Conservation (phyloP, 352 stramenopile species). For the Phytophthora fragariaefolia region DNA sequence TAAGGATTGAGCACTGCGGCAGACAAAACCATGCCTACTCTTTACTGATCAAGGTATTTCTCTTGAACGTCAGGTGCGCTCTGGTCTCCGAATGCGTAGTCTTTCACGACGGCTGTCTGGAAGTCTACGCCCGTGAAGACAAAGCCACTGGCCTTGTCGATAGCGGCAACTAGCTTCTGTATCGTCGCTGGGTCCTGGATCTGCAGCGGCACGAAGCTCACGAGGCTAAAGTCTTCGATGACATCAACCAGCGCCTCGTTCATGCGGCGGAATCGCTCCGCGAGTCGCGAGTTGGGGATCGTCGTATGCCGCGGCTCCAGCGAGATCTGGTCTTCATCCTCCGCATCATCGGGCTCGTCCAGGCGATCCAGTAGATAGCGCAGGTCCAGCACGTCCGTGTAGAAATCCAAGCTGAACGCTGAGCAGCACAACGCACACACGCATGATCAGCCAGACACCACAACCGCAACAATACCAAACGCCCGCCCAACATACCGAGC, state of each 20-base stretch:
- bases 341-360: slow-evolving; percentile 66
- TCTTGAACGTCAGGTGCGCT: slow-evolving; percentile 65
- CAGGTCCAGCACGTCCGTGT: slow-evolving; percentile 88
- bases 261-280: slow-evolving; percentile 75
- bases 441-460: neutral
- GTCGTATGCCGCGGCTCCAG: slow-evolving; percentile 40
- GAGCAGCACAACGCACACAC: slow-evolving; percentile 1
- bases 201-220: slow-evolving; percentile 83
- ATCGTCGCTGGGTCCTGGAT: slow-evolving; percentile 79
- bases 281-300: slow-evolving; percentile 38
- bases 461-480: neutral
- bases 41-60: slow-evolving; percentile 66
- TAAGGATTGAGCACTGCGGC: slow-evolving; percentile 22
- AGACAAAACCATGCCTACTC: neutral
- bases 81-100: slow-evolving; percentile 75
- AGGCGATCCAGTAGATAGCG: slow-evolving; percentile 83
- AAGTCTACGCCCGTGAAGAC: slow-evolving; percentile 84
- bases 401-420: slow-evolving; percentile 91
- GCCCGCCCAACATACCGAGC: slow-evolving; percentile 45
- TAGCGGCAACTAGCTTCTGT: slow-evolving; percentile 67
- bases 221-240: slow-evolving; percentile 88
- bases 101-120: slow-evolving; percentile 78
- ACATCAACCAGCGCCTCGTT: slow-evolving; percentile 87
- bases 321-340: slow-evolving; percentile 48
- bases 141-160: slow-evolving; percentile 88